phyloP scores from a whole-genome alignment of 805 yeast genomes.

The Teunomyces atbi region DNA sequence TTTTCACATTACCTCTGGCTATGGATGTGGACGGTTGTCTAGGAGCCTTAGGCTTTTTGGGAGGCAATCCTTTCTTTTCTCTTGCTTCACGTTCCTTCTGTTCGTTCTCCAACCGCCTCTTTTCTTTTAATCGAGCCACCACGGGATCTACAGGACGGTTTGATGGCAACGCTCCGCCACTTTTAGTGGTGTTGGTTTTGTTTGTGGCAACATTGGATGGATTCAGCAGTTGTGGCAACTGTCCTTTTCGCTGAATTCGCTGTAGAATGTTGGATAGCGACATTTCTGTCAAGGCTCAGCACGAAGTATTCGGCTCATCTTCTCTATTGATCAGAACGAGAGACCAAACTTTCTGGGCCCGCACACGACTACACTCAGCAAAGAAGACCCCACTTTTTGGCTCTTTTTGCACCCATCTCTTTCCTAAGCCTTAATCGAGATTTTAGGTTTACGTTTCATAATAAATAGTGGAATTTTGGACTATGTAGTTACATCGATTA shows the following conservation, averaged over 20 bases:
- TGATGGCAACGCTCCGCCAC: neutral
- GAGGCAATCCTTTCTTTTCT: slow-evolving; percentile 32
- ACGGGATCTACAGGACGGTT: slow-evolving; percentile 62
- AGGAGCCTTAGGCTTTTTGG: slow-evolving; percentile 18
- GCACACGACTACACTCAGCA: neutral
- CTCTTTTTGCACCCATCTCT: neutral
- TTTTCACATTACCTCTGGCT: too few species aligned
- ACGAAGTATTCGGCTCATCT: neutral
- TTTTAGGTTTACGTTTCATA: neutral
- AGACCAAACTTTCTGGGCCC: neutral
- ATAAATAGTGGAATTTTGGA: neutral
- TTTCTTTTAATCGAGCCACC: slow-evolving; percentile 65
- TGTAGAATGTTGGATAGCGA: slow-evolving; percentile 31
- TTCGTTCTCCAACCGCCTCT: slow-evolving; percentile 56
- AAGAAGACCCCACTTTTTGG: neutral
- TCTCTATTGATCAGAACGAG: neutral
- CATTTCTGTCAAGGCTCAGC: slow-evolving; percentile 11
- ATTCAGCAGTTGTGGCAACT: slow-evolving; percentile 10
- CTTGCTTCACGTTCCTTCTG: slow-evolving; percentile 34
- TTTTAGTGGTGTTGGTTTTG: neutral
- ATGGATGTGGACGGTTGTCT: slow-evolving; percentile 5
- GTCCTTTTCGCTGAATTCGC: slow-evolving; percentile 32
- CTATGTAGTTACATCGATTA: slow-evolving; percentile 11
- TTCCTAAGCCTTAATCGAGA: neutral
- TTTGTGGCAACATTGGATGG: neutral